A percentile compares a stretch with the other conserved stretches of the same genome.
These are phyloP conservation scores for Trypanosoma caninum DNA, from an alignment of 208 protist genomes.

Conservation along the genomic window DNA sequence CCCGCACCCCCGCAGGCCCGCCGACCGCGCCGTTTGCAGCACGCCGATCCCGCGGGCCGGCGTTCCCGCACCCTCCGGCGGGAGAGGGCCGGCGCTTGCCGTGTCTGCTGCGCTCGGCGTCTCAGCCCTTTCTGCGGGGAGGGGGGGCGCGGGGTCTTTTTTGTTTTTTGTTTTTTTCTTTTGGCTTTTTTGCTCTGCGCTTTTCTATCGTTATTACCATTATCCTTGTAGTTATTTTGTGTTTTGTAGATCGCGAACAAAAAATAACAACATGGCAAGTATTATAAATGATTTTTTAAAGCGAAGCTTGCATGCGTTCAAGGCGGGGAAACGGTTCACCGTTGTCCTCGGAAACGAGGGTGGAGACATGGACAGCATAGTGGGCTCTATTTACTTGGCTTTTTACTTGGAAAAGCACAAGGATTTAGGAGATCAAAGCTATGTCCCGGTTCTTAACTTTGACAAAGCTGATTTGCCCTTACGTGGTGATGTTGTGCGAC, in stretches of 20 bases:
- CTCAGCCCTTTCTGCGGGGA: too few relatives aligned
- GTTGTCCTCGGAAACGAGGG: constrained; percentile 82
- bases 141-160: too few relatives aligned
- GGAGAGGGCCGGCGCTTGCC: too few relatives aligned
- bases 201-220: background rate
- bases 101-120: too few relatives aligned
- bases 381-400: constrained; percentile 80
- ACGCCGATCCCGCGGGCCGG: too few relatives aligned
- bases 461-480: constrained; percentile 63
- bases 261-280: constrained; percentile 29
- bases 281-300: constrained; percentile 71
- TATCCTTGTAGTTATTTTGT: constrained; percentile 6
- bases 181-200: background rate
- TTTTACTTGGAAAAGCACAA: constrained; percentile 45
- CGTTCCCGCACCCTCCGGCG: too few relatives aligned
- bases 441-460: constrained; percentile 80
- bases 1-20: too few relatives aligned
- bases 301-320: constrained; percentile 25
- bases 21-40: too few relatives aligned
- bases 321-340: constrained; percentile 27
- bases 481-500: constrained; percentile 61
- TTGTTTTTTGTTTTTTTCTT: constrained; percentile 21
- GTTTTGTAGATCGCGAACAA: background rate
- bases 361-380: constrained; percentile 87
- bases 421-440: constrained; percentile 28